phyloP scores from a whole-genome alignment of 1,284 basidiomycete genomes.

The Lignosus rhinocerotis region DNA sequence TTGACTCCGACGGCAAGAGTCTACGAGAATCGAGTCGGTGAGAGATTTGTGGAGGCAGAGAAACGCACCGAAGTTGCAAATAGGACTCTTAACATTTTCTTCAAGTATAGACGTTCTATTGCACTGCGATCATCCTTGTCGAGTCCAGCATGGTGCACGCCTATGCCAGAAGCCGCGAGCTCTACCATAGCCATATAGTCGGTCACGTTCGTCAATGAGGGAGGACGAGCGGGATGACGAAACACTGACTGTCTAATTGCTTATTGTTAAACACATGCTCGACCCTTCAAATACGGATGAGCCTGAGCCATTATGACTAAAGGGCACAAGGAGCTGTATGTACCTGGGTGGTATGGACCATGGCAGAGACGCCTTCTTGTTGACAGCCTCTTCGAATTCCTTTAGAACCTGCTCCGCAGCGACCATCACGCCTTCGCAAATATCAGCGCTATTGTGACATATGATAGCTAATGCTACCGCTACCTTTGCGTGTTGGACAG shows the following conservation, averaged over 20 bases:
- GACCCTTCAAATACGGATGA: slow-evolving; percentile 40
- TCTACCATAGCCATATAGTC: slow-evolving; percentile 38
- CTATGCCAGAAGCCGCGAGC: slow-evolving; percentile 67
- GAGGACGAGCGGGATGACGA: not conserved
- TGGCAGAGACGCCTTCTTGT: slow-evolving; percentile 54
- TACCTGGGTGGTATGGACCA: slow-evolving; percentile 63
- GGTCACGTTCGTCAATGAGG: not conserved
- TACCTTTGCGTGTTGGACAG: slow-evolving; percentile 83
- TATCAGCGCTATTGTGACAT: not conserved
- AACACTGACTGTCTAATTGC: slow-evolving; percentile 54
- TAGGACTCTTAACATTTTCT: slow-evolving; percentile 65
- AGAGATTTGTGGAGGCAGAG: slow-evolving; percentile 10
- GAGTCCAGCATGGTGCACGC: slow-evolving; percentile 87
- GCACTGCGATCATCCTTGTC: slow-evolving; percentile 68
- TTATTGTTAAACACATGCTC: slow-evolving; percentile 60
- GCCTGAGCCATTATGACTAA: not conserved
- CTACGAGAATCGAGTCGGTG: slow-evolving; percentile 35
- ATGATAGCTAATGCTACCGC: not conserved
- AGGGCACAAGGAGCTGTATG: not conserved
- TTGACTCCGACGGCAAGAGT: slow-evolving; percentile 91
- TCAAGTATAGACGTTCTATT: slow-evolving; percentile 72
- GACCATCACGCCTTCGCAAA: slow-evolving; percentile 54
- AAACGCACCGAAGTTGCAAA: slow-evolving; percentile 66
- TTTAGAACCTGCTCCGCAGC: slow-evolving; percentile 78
- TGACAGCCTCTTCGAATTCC: slow-evolving; percentile 62